Base-by-base conservation (phyloP, 345 rosid genomes). In the Eutrema japonicum region DNA sequence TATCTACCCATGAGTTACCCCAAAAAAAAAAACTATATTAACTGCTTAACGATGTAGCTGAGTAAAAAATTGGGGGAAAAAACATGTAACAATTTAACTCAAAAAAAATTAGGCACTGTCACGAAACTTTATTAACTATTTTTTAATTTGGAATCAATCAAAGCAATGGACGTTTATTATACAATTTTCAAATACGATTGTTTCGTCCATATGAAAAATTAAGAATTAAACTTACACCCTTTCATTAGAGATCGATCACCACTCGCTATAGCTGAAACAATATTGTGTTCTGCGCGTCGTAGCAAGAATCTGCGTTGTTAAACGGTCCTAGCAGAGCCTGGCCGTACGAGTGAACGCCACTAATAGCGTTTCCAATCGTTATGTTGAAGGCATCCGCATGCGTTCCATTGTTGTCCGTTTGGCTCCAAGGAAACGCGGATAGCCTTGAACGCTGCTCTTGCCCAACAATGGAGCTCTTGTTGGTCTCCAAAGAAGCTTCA, bases 401-500 rank as follows among this genome's bases (percentile, higher is more conserved):
- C 8, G 70, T 47, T 35, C 72, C 72, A 2, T 70, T 76, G 64
- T 47, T 70, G 27, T 64, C 66, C 48, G 66, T 70, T 55, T 64
- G 77, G 42, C 10, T 52, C 77, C 76, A 77, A 52, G 68, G 73
- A 65, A 71, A 54, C n/a, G 60, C n/a, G 13, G 73, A 30, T 58
- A 74, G 68, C 51, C 62, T 67, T 12, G 79, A 71, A 71, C 72
- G 68, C 58, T 77, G 63, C 3, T 71, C 80, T 42, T 38, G 66
- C 4, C 22, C 68, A 5, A 52, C 52, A 40, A 75, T 79, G 74
- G 6, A 87, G 83, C 11, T 90, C 82, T 43, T 83, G 58, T 16
- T 79, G 74, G 53, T 71, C n/a, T 77, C 86, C 18, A 86, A 79
- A 1, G 90, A 82, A 67, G 85, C 77, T 12, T 82, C 40, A 11